Percentiles rank a stretch among this genome's conserved stretches.
These are phyloP conservation scores for Lolium multiflorum DNA, from an alignment of 176 grass and related monocot genomes.

Conservation along the genomic window DNA sequence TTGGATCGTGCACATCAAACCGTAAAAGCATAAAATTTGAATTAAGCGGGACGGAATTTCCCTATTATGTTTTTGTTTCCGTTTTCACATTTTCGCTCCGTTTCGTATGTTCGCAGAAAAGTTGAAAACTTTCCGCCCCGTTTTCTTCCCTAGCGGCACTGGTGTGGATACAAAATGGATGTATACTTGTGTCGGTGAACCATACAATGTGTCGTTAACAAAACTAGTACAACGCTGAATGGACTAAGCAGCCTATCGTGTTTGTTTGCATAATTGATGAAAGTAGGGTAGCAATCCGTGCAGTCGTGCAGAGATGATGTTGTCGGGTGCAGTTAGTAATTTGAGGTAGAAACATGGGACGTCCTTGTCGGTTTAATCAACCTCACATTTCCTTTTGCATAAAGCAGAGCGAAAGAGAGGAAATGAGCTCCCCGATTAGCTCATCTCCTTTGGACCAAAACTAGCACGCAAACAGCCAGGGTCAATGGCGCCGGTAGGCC, in stretches of 20 bases:
- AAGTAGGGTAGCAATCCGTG: no score
- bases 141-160: no score
- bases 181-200: no score
- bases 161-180: not conserved
- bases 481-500: constrained; percentile 11
- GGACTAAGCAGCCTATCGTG: not conserved
- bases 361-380: not conserved
- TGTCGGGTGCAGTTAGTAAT: not conserved
- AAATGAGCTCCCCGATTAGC: not conserved
- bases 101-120: no score
- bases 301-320: not conserved
- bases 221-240: not conserved
- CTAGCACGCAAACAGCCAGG: not conserved
- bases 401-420: not conserved
- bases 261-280: not conserved
- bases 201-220: not conserved
- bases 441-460: constrained; percentile 33
- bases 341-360: constrained; percentile 22
- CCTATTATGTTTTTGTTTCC: no score
- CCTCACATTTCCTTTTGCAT: not conserved
- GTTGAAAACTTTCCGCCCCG: no score
- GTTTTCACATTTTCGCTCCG: no score
- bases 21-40: no score
- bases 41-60: no score
- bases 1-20: no score